phyloP scores from a whole-genome alignment of 2,329 filamentous ascomycete species.

The Fusarium setosum region DNA sequence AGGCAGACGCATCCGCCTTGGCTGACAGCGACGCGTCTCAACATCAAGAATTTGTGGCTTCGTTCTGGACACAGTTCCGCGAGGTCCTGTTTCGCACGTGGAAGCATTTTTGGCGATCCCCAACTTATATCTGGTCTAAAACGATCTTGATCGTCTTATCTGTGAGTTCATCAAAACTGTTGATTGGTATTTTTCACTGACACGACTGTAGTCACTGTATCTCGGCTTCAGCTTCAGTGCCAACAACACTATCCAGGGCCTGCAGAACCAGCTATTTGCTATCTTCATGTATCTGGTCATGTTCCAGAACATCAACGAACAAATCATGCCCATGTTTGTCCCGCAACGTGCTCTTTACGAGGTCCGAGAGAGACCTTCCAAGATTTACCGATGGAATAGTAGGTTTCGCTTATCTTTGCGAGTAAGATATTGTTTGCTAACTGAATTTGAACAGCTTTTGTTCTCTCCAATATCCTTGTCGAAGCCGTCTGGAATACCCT shows the following conservation, averaged over 20 bases:
- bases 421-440: neutral
- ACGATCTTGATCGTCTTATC: slow-evolving; percentile 45
- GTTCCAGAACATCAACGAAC: slow-evolving; percentile 68
- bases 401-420: neutral
- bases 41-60: slow-evolving; percentile 47
- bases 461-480: slow-evolving; percentile 40
- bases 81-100: slow-evolving; percentile 52
- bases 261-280: slow-evolving; percentile 76
- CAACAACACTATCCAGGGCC: slow-evolving; percentile 64
- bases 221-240: slow-evolving; percentile 75
- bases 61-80: slow-evolving; percentile 46
- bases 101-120: slow-evolving; percentile 51
- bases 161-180: neutral
- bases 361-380: slow-evolving; percentile 74
- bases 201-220: slow-evolving; percentile 58
- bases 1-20: neutral
- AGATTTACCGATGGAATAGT: slow-evolving; percentile 62
- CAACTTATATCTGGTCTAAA: slow-evolving; percentile 71
- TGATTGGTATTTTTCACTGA: neutral
- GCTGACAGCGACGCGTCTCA: slow-evolving; percentile 24
- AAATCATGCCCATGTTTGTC: slow-evolving; percentile 79
- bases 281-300: slow-evolving; percentile 78
- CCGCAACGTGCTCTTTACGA: slow-evolving; percentile 75
- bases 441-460: slow-evolving; percentile 20
- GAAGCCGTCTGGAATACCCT: slow-evolving; percentile 39